Evolutionary conservation across 495 filamentous ascomycete species (phyloP), one percentile per base, ranked within the genome.

Genomic region (Lentithecium fluviatile): DNA sequence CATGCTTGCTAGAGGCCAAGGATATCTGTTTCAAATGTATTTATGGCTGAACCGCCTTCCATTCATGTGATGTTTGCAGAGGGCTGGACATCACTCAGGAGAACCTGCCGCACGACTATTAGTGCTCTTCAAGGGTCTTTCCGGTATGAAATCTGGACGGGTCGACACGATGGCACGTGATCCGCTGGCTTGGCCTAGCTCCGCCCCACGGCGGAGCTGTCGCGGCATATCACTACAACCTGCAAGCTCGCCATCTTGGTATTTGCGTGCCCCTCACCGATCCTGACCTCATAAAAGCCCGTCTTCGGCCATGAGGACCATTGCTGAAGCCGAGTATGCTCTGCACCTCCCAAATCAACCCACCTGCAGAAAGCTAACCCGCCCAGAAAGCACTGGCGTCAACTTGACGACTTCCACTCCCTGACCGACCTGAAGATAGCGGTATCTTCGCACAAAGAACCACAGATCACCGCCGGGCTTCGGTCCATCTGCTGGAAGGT

Each of bases 401-500:
- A 68, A 50, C 50, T 76, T 4, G 70, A 69, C 47, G 56, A 68
- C 11, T 66, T 69, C 53, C 52, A 42, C 45, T 60, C 67, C 6
- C 42, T 90, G 59, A 74, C 76, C 50, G 83, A 89, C 60, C 80
- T 96, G 7, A 85, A 83, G 70, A 78, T 77, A 40, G 82, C 83
- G 4, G 80, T 92, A 6, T 58, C 51, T 21, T 60, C 54, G 11
- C 55, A 64, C 34, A 86, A 78, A 76, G 82, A 70, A 80, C 76
- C 65, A 73, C 72, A 53, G 74, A 74, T 67, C 81, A 78, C 69
- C 37, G 79, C 82, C 40, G 90, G 91, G 19, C 81, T 92, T 55
- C 82, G 94, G 38, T 96, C 92, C 23, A 80, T 96, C 47, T 96
- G 89, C 74, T 98, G 94, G 94, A 97, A 95, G 85, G 89, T 85